Conservation (phyloP, 495 filamentous ascomycete genomes). For the Penicillium maclennaniae region DNA sequence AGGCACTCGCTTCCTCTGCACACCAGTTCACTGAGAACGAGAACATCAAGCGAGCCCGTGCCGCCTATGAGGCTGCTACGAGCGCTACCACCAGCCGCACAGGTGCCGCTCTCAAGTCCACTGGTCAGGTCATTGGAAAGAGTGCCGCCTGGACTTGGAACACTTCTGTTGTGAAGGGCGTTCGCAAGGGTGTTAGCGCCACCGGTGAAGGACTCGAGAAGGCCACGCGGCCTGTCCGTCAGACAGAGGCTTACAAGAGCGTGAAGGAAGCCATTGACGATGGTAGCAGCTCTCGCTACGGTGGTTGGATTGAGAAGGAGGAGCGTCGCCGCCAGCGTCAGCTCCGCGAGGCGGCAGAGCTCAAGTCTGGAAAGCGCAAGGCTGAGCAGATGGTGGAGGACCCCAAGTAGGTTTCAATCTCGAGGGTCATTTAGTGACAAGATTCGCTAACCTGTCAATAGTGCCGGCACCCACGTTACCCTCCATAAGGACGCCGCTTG, state of each 20-base stretch:
- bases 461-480: conserved; percentile 89
- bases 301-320: conserved; percentile 94
- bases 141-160: conserved; percentile 97
- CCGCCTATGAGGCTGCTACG: conserved; percentile 79
- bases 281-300: conserved; percentile 91
- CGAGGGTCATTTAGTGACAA: neutral
- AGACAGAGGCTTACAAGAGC: conserved; percentile 90
- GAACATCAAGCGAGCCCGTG: conserved; percentile 77
- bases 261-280: conserved; percentile 97
- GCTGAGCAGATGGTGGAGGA: conserved; percentile 67
- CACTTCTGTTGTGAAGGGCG: conserved; percentile 83
- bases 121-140: conserved; percentile 80
- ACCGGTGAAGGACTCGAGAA: conserved; percentile 87
- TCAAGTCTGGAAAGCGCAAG: conserved; percentile 43
- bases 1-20: conserved; percentile 81
- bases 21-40: conserved; percentile 93
- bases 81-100: conserved; percentile 70
- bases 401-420: conserved; percentile 65
- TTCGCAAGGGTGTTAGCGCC: conserved; percentile 78
- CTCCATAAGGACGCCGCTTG: conserved; percentile 94
- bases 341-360: conserved; percentile 63
- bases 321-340: conserved; percentile 77
- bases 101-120: conserved; percentile 73
- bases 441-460: conserved; percentile 36
- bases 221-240: conserved; percentile 85